Conservation (phyloP, 2,329 filamentous ascomycete species). For the Penicillium sclerotigenum region DNA sequence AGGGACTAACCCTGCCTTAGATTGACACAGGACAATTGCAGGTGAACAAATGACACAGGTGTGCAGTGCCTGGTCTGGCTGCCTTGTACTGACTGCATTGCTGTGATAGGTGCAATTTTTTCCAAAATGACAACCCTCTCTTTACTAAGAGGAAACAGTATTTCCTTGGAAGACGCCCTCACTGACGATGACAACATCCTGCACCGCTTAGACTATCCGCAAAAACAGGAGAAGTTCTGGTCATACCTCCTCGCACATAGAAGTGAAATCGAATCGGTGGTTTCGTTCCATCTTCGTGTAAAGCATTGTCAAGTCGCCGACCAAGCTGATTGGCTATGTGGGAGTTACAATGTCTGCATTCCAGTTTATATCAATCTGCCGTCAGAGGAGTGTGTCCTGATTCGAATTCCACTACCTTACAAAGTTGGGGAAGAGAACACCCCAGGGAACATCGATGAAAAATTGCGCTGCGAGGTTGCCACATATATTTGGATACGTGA, state of each 20-base stretch:
- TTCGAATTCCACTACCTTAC: not conserved
- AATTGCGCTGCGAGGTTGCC: not conserved
- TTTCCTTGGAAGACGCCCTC: not conserved
- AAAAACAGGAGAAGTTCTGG: not conserved
- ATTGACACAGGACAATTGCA: too few relatives aligned
- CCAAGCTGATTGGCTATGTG: not conserved
- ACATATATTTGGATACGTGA: not conserved
- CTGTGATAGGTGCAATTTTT: too few relatives aligned
- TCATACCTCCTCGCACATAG: not conserved
- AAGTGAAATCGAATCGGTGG: not conserved
- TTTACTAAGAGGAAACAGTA: not conserved
- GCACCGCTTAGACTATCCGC: not conserved
- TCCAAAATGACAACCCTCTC: not conserved
- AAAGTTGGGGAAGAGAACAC: not conserved
- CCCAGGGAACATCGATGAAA: not conserved
- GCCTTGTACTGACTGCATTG: too few relatives aligned
- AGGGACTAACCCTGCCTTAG: too few relatives aligned
- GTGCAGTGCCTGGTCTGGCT: too few relatives aligned
- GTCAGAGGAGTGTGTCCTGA: not conserved
- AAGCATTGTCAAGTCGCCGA: not conserved
- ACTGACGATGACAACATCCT: not conserved
- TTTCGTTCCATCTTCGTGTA: not conserved
- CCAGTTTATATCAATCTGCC: not conserved
- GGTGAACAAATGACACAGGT: too few relatives aligned
- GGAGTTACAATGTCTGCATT: not conserved